These are phyloP conservation scores for Rehmannia glutinosa DNA, from an alignment of 257 asterid genomes.

Conservation along the genomic window DNA sequence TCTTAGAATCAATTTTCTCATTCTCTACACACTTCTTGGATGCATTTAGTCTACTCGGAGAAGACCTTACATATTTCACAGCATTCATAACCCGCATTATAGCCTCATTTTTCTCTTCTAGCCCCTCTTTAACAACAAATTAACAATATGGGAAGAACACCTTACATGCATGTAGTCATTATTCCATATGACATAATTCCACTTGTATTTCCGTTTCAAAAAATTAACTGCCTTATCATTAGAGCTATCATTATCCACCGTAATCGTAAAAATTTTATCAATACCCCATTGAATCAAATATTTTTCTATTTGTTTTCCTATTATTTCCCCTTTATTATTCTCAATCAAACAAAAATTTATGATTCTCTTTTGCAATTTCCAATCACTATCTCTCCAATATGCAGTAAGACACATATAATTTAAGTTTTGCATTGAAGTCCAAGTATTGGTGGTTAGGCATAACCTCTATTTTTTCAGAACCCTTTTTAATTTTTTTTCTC, in stretches of 20 bases:
- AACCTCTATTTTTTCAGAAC: too few species aligned
- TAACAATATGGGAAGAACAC: neutral
- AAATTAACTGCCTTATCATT: neutral
- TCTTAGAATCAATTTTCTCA: neutral
- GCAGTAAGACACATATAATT: too few species aligned
- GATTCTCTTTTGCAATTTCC: too few species aligned
- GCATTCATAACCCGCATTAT: neutral
- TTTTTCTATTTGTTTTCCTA: neutral
- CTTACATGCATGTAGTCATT: neutral
- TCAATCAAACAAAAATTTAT: too few species aligned
- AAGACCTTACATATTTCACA: neutral
- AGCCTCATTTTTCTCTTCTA: neutral
- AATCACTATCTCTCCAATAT: too few species aligned
- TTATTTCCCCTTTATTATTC: too few species aligned
- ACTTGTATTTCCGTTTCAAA: too few species aligned
- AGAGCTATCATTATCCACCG: neutral
- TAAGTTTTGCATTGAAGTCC: too few species aligned
- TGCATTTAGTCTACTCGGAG: too few species aligned
- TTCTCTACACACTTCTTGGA: neutral
- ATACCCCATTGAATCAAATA: neutral
- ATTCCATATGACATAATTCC: neutral
- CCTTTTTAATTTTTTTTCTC: too few species aligned
- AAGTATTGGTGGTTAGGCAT: too few species aligned
- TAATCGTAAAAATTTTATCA: neutral
- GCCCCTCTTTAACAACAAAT: neutral